Base-by-base conservation (phyloP, 2,329 filamentous ascomycete species). In the Sporothrix sp. region DNA sequence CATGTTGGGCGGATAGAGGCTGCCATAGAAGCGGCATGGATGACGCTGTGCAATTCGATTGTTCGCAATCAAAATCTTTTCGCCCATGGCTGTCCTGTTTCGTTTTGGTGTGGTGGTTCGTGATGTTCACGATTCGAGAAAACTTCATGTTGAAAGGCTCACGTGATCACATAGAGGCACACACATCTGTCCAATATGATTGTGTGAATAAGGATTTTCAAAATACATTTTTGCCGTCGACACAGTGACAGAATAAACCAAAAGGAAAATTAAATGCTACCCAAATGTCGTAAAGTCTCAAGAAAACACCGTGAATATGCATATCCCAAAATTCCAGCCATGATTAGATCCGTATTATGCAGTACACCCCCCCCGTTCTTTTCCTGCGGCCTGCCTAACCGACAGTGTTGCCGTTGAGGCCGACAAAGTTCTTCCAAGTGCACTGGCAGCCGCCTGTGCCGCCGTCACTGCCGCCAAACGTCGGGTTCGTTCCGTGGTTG, bases 401-500 rank as follows among this genome's bases (percentile, higher is more conserved):
- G 11, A 35, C 23, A 3, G 49, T 54, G 20, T 56, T 56, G n/a
- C 57, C 58, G 18, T 58, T 56, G 13, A 48, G 30, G 11, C 54
- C 58, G 28, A 68, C 53, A 57, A 68, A 80, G 53, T 84, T 84
- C 51, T 71, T 68, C 76, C 79, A 84, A 57, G 73, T 68, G 61
- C 80, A 84, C 62, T 67, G 71, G 60, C 80, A 84, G 1, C 81
- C 81, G 14, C 79, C 79, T 1, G 70, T 74, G 33, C 80, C 81
- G 20, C 81, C 81, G 61, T 84, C 80, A 56, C 77, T 74, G 1
- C 80, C 81, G 2, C 81, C 81, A 52, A 76, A 66, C 23, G 66
- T 71, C 10, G 64, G 58, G 54, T 80, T 67, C 1, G 61, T 60
- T 1, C 62, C 65, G 20, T 65, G 63, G 59, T 84, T 84, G 50